These are phyloP conservation scores for Pleurotus djamor DNA, from an alignment of 768 basidiomycete species.

Conservation along the genomic window DNA sequence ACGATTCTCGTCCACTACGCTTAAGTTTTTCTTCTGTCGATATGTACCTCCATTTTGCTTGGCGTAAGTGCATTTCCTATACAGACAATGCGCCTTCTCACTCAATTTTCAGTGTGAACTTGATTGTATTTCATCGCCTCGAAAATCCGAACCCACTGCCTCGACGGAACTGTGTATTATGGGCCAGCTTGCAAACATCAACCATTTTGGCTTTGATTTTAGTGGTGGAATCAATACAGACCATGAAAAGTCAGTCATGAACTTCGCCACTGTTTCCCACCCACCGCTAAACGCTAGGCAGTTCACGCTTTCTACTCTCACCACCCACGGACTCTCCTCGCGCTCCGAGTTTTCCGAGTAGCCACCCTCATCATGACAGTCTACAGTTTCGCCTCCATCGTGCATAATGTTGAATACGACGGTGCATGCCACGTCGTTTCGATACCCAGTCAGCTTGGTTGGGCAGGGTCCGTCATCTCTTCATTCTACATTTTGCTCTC, in stretches of 20 bases:
- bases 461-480: neutral
- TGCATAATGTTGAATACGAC: neutral
- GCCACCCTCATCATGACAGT: neutral
- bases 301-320: neutral
- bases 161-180: neutral
- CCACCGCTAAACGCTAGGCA: neutral
- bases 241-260: neutral
- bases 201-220: neutral
- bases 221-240: neutral
- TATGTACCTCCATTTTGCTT: neutral
- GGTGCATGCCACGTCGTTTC: neutral
- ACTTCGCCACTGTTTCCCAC: neutral
- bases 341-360: neutral
- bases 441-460: neutral
- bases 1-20: neutral
- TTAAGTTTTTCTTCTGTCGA: neutral
- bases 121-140: neutral
- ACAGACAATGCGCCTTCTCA: neutral
- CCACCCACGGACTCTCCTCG: neutral
- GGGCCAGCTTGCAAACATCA: neutral
- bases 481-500: neutral
- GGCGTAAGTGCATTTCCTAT: neutral
- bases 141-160: neutral
- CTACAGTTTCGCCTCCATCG: neutral
- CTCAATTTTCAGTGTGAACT: neutral